Evolutionary conservation across 305 asterid genomes (phyloP).

Genomic region (Solanum hybrid): DNA sequence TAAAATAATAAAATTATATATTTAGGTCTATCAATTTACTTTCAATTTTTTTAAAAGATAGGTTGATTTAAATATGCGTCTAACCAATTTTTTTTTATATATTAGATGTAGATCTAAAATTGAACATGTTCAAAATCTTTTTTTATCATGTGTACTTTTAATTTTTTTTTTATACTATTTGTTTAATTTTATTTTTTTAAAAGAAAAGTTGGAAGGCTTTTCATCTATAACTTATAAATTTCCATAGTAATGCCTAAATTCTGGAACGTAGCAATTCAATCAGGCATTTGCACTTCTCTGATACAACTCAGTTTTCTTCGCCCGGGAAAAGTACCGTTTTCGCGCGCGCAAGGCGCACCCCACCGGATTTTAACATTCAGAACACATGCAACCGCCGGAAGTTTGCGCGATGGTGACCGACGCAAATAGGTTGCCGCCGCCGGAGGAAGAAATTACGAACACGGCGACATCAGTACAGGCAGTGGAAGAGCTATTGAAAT

Average conservation of each 20-base stretch:
- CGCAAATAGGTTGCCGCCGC: not conserved
- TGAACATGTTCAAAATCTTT: too few relatives aligned
- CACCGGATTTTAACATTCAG: not conserved
- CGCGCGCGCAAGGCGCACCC: not conserved
- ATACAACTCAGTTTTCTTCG: not conserved
- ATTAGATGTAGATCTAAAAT: too few relatives aligned
- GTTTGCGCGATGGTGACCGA: not conserved
- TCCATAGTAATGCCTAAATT: not conserved
- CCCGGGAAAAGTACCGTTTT: not conserved
- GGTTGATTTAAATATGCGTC: too few relatives aligned
- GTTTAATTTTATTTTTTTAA: too few relatives aligned
- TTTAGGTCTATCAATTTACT: not conserved
- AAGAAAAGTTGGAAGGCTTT: too few relatives aligned
- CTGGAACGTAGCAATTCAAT: not conserved
- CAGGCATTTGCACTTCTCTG: not conserved
- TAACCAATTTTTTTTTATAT: too few relatives aligned
- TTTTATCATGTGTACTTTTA: too few relatives aligned
- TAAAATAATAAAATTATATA: too few relatives aligned
- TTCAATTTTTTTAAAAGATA: too few relatives aligned
- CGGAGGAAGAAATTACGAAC: slow-evolving; percentile 8
- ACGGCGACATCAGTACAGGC: slow-evolving; percentile 29
- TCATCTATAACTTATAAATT: too few relatives aligned
- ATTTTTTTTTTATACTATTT: too few relatives aligned
- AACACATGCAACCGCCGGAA: slow-evolving; percentile 11
- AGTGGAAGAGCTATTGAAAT: slow-evolving; percentile 36